Percentiles rank a stretch among this genome's conserved stretches.
phyloP scores from a whole-genome alignment of 345 rosid genomes.

The Salix brachista region DNA sequence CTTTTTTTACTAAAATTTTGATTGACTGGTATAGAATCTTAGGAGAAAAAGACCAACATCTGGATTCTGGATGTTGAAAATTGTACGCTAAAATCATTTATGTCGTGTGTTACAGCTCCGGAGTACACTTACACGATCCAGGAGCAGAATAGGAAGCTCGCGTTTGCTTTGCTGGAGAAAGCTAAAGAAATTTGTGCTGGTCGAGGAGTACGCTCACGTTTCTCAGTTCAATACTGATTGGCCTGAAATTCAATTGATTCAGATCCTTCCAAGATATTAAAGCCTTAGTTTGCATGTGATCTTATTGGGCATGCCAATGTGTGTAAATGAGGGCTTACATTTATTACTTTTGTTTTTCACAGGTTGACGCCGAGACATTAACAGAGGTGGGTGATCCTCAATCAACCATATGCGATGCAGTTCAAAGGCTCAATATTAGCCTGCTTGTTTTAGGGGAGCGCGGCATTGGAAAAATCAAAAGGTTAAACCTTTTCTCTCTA shows the following conservation, averaged over 20 bases:
- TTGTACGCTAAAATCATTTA: too few relatives aligned
- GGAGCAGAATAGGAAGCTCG: neutral
- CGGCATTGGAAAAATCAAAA: conserved; percentile 9
- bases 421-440: conserved; percentile 6
- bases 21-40: too few relatives aligned
- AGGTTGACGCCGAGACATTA: conserved; percentile 17
- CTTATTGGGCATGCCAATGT: too few relatives aligned
- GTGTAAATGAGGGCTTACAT: too few relatives aligned
- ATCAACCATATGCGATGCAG: conserved; percentile 16
- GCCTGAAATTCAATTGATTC: neutral
- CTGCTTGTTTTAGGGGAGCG: conserved; percentile 17
- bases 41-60: too few relatives aligned
- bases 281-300: too few relatives aligned
- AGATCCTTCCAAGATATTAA: too few relatives aligned
- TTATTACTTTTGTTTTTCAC: neutral
- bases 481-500: neutral
- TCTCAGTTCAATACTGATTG: too few relatives aligned
- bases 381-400: conserved; percentile 21
- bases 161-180: conserved; percentile 9
- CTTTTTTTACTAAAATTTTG: too few relatives aligned
- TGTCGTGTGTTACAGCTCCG: neutral
- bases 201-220: conserved; percentile 2
- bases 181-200: conserved; percentile 12
- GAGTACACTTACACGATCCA: neutral
- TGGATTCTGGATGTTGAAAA: too few relatives aligned